These are phyloP conservation scores for Croton laevigatus DNA, from an alignment of 441 rosid species.

Conservation along the genomic window DNA sequence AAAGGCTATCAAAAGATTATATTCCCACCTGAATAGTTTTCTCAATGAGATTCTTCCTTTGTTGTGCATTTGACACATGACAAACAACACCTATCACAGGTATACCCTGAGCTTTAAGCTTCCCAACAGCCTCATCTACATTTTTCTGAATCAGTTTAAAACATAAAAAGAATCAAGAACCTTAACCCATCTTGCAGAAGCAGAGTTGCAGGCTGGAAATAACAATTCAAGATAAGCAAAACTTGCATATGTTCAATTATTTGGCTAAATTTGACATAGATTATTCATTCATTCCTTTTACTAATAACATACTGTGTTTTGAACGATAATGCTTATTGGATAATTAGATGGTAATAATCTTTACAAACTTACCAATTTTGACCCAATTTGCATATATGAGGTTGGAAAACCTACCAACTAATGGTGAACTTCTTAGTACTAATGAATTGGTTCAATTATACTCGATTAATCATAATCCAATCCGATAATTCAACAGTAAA, in stretches of 20 bases:
- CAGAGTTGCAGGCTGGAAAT: not conserved
- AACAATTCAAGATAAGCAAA: not conserved
- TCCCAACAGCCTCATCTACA: slow-evolving; percentile 72
- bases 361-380: too few species aligned
- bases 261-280: not conserved
- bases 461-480: too few species aligned
- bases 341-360: not conserved
- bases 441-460: too few species aligned
- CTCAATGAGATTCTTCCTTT: slow-evolving; percentile 67
- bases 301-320: not conserved
- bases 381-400: not conserved
- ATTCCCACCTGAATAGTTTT: slow-evolving; percentile 55
- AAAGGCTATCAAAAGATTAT: not conserved
- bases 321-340: not conserved
- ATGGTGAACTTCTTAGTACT: too few species aligned
- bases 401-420: too few species aligned
- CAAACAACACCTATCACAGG: slow-evolving; percentile 78
- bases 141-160: slow-evolving; percentile 49
- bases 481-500: too few species aligned
- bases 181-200: not conserved
- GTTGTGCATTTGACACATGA: slow-evolving; percentile 76
- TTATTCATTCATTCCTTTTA: not conserved
- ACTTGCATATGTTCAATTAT: not conserved
- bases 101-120: slow-evolving; percentile 64
- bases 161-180: not conserved